phyloP scores from a whole-genome alignment of 23 red algal genomes.

The Gracilaria gracilis region DNA sequence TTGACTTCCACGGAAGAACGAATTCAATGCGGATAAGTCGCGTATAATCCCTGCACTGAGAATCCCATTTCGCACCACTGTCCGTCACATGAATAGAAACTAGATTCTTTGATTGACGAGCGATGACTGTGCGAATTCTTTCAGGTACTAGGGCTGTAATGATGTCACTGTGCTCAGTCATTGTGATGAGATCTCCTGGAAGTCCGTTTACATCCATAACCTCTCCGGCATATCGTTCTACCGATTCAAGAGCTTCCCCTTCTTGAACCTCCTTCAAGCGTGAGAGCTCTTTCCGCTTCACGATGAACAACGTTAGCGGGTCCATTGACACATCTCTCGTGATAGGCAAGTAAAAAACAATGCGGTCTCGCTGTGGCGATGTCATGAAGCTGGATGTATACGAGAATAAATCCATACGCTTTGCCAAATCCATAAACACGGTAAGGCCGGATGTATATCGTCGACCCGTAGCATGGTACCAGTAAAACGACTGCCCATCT shows the following conservation, averaged over 20 bases:
- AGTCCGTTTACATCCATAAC: slow-evolving; percentile 33
- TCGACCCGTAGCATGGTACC: slow-evolving; percentile 72
- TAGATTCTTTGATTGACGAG: slow-evolving; percentile 25
- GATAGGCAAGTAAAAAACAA: slow-evolving; percentile 69
- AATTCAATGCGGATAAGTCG: slow-evolving; percentile 61
- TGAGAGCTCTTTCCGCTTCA: slow-evolving; percentile 59
- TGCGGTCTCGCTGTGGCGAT: slow-evolving; percentile 53
- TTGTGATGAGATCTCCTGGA: slow-evolving; percentile 47
- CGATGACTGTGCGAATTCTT: slow-evolving; percentile 34
- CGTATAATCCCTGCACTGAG: slow-evolving; percentile 9
- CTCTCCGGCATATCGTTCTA: slow-evolving; percentile 64
- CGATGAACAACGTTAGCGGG: slow-evolving; percentile 55
- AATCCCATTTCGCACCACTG: slow-evolving; percentile 63
- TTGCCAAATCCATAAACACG: slow-evolving; percentile 51
- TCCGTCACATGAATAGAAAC: slow-evolving; percentile 74
- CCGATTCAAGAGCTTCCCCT: slow-evolving; percentile 9
- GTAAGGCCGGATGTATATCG: slow-evolving; percentile 66
- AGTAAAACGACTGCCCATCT: slow-evolving; percentile 67
- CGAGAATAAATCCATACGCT: slow-evolving; percentile 71
- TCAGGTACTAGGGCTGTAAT: slow-evolving; percentile 37
- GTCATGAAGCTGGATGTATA: slow-evolving; percentile 60
- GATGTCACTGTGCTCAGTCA: slow-evolving; percentile 72
- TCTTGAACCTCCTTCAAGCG: slow-evolving; percentile 56
- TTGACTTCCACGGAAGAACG: slow-evolving; percentile 18
- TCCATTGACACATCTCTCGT: slow-evolving; percentile 70